Evolutionary conservation across 2,329 filamentous ascomycete genomes (phyloP).

Genomic region (Hypoxylon sp.): DNA sequence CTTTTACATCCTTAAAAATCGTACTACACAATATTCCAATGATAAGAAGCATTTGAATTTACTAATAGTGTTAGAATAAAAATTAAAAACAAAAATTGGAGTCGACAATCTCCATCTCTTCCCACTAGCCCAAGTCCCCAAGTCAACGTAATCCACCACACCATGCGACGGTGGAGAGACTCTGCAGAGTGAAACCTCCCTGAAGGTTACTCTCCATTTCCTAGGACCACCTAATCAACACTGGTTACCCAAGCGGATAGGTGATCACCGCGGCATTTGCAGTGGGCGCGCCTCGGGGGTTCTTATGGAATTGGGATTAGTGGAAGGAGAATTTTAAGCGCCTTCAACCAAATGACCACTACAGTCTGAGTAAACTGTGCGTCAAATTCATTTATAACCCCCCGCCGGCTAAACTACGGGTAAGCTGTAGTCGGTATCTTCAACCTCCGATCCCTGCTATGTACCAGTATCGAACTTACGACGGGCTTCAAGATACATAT

Average conservation of each 20-base stretch:
- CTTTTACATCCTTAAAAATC: constrained; percentile 17
- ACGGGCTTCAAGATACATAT: constrained; percentile 1
- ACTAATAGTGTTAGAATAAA: constrained; percentile 41
- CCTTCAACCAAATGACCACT: constrained; percentile 73
- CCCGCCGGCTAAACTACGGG: constrained; percentile 31
- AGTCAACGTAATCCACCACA: constrained; percentile 77
- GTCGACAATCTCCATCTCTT: constrained; percentile 71
- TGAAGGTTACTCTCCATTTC: constrained; percentile 79
- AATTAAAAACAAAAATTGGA: constrained; percentile 59
- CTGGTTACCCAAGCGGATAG: constrained; percentile 78
- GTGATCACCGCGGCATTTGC: constrained; percentile 76
- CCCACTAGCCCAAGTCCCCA: constrained; percentile 70
- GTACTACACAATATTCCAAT: background rate
- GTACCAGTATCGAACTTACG: background rate
- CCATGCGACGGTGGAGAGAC: constrained; percentile 79
- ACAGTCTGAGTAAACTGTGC: constrained; percentile 63
- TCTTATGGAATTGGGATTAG: constrained; percentile 70
- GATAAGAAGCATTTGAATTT: background rate
- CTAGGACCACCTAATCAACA: constrained; percentile 75
- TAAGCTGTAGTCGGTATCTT: background rate
- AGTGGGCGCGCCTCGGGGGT: constrained; percentile 73
- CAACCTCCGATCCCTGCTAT: constrained; percentile 5
- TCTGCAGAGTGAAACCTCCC: constrained; percentile 82
- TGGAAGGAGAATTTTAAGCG: constrained; percentile 66
- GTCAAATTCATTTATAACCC: background rate